These are phyloP conservation scores for Cinchona pubescens DNA, from an alignment of 257 asterid species.

Conservation along the genomic window DNA sequence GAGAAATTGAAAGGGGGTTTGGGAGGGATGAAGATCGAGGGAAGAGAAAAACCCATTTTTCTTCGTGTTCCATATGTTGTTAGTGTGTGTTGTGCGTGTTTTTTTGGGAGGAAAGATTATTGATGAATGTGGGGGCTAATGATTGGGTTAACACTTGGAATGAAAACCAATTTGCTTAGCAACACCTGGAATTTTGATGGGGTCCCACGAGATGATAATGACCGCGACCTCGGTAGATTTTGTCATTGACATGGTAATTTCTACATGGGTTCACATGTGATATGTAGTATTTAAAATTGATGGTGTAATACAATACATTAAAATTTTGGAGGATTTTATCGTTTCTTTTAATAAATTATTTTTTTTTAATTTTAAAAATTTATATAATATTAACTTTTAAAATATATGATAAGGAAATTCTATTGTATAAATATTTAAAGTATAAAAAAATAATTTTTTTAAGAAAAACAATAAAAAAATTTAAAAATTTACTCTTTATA, in stretches of 20 bases:
- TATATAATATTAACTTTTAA: too few species aligned
- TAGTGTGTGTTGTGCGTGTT: conserved; percentile 9
- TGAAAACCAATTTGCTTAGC: background rate
- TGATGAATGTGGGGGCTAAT: conserved; percentile 25
- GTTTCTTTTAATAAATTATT: too few species aligned
- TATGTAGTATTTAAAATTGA: too few species aligned
- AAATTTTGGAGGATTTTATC: too few species aligned
- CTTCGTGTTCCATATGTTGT: background rate
- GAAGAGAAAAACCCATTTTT: conserved; percentile 38
- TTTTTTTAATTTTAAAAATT: too few species aligned
- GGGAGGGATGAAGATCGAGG: conserved; percentile 43
- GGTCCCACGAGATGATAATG: conserved; percentile 1
- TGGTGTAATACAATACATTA: too few species aligned
- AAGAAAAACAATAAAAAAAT: too few species aligned
- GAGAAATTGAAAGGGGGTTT: conserved; percentile 46
- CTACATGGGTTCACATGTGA: too few species aligned
- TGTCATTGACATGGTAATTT: background rate
- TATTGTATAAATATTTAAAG: too few species aligned
- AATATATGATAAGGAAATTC: too few species aligned
- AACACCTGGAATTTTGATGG: conserved; percentile 13
- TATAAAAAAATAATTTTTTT: too few species aligned
- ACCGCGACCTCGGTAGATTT: background rate
- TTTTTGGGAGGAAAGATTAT: conserved; percentile 18
- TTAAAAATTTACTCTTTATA: too few species aligned
- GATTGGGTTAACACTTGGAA: conserved; percentile 17